These are phyloP conservation scores for Saururus chinensis DNA, from an alignment of 164 flowering plant species.

Conservation along the genomic window DNA sequence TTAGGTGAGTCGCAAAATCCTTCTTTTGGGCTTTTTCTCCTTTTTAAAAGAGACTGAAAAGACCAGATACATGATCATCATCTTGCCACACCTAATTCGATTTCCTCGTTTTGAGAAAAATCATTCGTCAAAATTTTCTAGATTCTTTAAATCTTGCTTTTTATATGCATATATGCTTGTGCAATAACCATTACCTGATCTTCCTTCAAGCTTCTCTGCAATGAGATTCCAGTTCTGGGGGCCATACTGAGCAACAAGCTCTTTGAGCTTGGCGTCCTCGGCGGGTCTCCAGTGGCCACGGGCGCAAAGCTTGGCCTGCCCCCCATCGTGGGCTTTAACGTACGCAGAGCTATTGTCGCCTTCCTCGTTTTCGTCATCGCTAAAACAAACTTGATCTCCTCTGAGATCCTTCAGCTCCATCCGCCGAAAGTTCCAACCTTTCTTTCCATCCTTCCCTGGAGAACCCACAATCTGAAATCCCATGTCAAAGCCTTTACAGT, in stretches of 20 bases:
- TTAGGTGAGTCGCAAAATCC: neutral
- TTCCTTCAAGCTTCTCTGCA: conserved; percentile 63
- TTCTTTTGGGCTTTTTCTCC: neutral
- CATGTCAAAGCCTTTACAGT: conserved; percentile 3
- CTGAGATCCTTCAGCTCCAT: conserved; percentile 2
- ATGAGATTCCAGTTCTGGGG: conserved; percentile 89
- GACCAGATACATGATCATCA: too few species aligned
- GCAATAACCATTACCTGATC: conserved; percentile 54
- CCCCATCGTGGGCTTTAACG: conserved; percentile 5
- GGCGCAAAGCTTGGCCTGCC: conserved; percentile 31
- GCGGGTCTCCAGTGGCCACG: conserved; percentile 81
- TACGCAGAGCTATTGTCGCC: conserved; percentile 1
- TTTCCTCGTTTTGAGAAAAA: neutral
- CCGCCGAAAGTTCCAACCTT: conserved; percentile 11
- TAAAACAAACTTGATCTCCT: conserved; percentile 3
- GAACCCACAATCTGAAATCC: conserved; percentile 10
- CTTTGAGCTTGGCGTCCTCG: conserved; percentile 62
- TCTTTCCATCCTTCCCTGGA: conserved; percentile 5
- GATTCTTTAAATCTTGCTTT: neutral
- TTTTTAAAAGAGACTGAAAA: too few species aligned
- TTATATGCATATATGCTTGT: too few species aligned
- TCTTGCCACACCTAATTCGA: too few species aligned
- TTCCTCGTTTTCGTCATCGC: conserved; percentile 5
- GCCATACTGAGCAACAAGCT: conserved; percentile 59
- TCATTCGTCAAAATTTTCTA: neutral